Percentiles rank a stretch among this genome's conserved stretches.
Evolutionary conservation across 352 stramenopile genomes (phyloP).

Genomic region (Aphanomyces cochlioides): DNA sequence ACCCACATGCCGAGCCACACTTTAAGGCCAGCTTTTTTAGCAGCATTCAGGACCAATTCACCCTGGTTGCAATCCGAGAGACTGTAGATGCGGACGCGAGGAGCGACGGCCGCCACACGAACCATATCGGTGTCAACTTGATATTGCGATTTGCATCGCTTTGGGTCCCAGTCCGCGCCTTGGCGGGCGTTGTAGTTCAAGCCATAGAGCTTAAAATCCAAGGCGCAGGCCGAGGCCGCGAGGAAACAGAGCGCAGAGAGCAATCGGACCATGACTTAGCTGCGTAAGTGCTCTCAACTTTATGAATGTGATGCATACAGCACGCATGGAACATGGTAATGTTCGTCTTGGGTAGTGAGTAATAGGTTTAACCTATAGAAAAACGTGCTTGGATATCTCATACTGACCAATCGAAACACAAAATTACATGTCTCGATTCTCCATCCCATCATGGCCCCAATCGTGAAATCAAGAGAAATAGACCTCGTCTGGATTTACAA

Average conservation of each 20-base stretch:
- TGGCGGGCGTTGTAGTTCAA: constrained; percentile 83
- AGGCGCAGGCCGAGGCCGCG: constrained; percentile 31
- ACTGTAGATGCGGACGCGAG: constrained; percentile 77
- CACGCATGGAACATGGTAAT: too few relatives aligned
- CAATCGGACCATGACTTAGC: neutral
- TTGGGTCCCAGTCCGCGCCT: constrained; percentile 68
- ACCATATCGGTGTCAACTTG: constrained; percentile 72
- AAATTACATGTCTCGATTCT: too few relatives aligned
- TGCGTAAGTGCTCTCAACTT: too few relatives aligned
- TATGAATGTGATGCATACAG: too few relatives aligned
- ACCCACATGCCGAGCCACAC: constrained; percentile 85
- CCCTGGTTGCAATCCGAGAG: constrained; percentile 70
- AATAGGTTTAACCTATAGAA: too few relatives aligned
- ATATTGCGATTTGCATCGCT: constrained; percentile 64
- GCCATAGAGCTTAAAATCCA: constrained; percentile 72
- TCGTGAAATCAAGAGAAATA: too few relatives aligned
- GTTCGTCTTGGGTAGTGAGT: too few relatives aligned
- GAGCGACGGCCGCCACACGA: constrained; percentile 56
- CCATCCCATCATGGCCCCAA: too few relatives aligned
- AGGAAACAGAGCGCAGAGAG: neutral
- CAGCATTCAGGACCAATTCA: constrained; percentile 53
- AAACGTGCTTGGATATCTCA: too few relatives aligned
- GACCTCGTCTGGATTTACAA: too few relatives aligned
- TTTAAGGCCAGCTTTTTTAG: constrained; percentile 63
- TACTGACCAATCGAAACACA: too few relatives aligned